phyloP scores from a whole-genome alignment of 352 stramenopile genomes.

The Globisporangium heterothallicum region DNA sequence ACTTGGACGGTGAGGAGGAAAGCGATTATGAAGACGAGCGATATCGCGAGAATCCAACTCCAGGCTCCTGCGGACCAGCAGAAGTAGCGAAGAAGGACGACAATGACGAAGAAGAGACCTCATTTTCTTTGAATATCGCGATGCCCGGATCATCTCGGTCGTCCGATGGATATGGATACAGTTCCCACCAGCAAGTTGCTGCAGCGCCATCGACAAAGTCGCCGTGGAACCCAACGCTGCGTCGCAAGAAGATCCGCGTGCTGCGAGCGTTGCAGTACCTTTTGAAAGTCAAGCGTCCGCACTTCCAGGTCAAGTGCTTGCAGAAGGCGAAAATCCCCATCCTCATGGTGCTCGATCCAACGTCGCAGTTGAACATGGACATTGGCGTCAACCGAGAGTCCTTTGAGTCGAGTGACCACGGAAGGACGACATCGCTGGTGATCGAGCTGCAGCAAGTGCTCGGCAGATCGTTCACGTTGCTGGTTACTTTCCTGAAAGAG shows the following conservation, averaged over 20 bases:
- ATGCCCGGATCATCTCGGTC: constrained; percentile 21
- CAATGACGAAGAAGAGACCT: constrained; percentile 31
- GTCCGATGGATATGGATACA: neutral
- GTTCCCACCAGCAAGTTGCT: neutral
- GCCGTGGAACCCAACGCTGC: constrained; percentile 66
- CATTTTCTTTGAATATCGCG: constrained; percentile 63
- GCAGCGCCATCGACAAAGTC: constrained; percentile 25
- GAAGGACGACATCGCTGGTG: constrained; percentile 56
- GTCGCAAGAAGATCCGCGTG: constrained; percentile 47
- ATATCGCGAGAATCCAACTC: neutral
- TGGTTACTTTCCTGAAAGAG: constrained; percentile 72
- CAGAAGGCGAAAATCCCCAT: constrained; percentile 74
- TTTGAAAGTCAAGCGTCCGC: constrained; percentile 36
- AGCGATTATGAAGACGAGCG: constrained; percentile 14
- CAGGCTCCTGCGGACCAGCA: neutral
- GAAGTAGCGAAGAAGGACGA: neutral
- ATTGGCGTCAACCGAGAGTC: constrained; percentile 58
- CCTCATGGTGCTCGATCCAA: constrained; percentile 53
- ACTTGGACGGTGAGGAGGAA: constrained; percentile 4
- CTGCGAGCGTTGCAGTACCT: constrained; percentile 53
- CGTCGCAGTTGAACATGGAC: constrained; percentile 51
- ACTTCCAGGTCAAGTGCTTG: constrained; percentile 58
- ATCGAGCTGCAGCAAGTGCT: constrained; percentile 35
- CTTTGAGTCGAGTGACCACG: constrained; percentile 56
- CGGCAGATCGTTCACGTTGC: constrained; percentile 36